A percentile compares a stretch with the other conserved stretches of the same genome.
Evolutionary conservation across 163 green algal genomes (phyloP).

Genomic region (Prototheca wickerhamii): DNA sequence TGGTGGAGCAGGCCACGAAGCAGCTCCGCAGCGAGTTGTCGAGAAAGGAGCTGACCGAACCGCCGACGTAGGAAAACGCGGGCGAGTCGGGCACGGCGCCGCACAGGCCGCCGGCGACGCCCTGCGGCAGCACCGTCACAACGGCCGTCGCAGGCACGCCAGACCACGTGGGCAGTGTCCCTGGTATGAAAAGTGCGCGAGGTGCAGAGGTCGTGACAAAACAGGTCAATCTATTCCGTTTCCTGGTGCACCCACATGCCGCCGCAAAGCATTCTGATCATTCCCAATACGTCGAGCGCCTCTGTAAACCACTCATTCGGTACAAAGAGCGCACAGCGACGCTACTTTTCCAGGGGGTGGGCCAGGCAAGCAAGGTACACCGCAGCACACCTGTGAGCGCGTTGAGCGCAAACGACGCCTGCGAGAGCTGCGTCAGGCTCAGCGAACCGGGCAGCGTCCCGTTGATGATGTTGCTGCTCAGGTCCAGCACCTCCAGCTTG

Average conservation of each 20-base stretch:
- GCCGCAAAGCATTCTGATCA: too few species aligned
- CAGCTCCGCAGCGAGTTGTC: conserved; percentile 14
- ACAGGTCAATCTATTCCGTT: too few species aligned
- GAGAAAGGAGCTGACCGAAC: background rate
- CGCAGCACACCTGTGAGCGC: conserved; percentile 9
- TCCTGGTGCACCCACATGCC: too few species aligned
- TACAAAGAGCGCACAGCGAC: too few species aligned
- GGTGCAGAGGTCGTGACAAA: too few species aligned
- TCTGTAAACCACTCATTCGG: too few species aligned
- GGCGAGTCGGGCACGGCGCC: conserved; percentile 8
- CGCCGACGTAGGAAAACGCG: background rate
- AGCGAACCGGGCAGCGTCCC: conserved; percentile 1
- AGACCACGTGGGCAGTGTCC: conserved; percentile 3
- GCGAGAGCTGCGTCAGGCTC: conserved; percentile 6
- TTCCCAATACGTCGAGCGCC: too few species aligned
- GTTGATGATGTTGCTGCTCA: conserved; percentile 9
- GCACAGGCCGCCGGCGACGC: conserved; percentile 5
- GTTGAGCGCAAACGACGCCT: conserved; percentile 15
- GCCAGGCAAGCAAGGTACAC: background rate
- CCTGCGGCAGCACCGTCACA: conserved; percentile 19
- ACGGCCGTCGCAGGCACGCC: background rate
- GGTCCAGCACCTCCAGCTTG: background rate
- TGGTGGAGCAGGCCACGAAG: background rate
- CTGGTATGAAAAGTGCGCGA: too few species aligned
- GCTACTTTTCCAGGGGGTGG: too few species aligned